Evolutionary conservation across 2,329 filamentous ascomycete genomes (phyloP), one percentile per base, ranked within the genome.

Genomic region (Macrophomina phaseolina): DNA sequence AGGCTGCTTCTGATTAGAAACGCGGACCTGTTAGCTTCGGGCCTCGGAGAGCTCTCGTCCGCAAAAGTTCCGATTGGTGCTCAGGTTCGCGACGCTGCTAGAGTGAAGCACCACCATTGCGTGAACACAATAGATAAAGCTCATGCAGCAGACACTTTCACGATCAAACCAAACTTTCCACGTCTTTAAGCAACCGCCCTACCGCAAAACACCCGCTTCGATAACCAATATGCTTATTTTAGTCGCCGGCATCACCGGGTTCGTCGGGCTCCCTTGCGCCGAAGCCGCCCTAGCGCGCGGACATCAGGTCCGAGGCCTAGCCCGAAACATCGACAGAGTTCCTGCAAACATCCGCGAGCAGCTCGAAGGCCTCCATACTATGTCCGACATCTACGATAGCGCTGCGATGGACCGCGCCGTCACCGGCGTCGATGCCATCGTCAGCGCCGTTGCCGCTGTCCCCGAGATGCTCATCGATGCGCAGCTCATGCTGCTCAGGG

Each of bases 401-500:
- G 6, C 70, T 0, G 77, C 78, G 1, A 64, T 80, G 1, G 74
- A 79, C 2, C 65, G 69, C 4, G 78, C 77, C 6, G 73, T 73
- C 14, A 28, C 64, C 0, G 77, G 76, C 6, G 78, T 79, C 12
- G 77, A 80, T 60, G 76, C 77, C 6, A 69, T 80, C n/a, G 73
- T 80, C 30, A 73, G 71, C 61, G 73, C 76, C 7, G 78, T 79
- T 58, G 67, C 66, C 16, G 67, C 64, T 2, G 51, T 48, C 7
- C 73, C 76, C 2, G 65, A 73, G 42, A 67, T 76, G 5, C 65
- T 66, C 7, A 67, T 81, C 11, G 79, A 80, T 14, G 77, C 72
- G 2, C 73, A 80, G 30, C 71, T 81, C 2, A 66, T 78, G 12
- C 76, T 81, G 0, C 69, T 81, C 1, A 71, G 76, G 6, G 78